Evolutionary conservation across 228 moss, liverwort and hornwort genomes (phyloP).

Genomic region (Sphagnum magellanicum): DNA sequence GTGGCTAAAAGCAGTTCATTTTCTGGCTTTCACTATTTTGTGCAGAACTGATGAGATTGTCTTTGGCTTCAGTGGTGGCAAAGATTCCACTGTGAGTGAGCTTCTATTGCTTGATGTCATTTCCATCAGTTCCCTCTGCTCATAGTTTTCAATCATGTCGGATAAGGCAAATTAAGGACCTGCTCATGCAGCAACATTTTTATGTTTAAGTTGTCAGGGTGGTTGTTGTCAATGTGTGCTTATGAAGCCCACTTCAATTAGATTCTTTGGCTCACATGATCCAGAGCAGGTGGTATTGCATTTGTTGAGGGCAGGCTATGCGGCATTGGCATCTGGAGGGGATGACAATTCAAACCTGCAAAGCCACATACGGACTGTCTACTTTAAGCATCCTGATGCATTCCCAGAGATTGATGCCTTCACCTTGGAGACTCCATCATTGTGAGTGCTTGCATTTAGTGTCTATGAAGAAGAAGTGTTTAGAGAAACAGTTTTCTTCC

Average conservation of each 20-base stretch:
- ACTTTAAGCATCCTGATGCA: slow-evolving; percentile 23
- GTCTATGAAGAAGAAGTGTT: not conserved
- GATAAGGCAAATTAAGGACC: no score
- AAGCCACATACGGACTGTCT: slow-evolving; percentile 22
- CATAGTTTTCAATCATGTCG: no score
- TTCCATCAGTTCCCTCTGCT: no score
- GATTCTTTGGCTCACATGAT: not conserved
- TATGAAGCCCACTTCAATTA: no score
- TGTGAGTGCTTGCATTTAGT: slow-evolving; percentile 12
- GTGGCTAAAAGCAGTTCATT: no score
- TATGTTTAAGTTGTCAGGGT: no score
- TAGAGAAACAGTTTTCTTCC: no score
- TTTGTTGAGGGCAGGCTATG: slow-evolving; percentile 22
- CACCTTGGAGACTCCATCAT: slow-evolving; percentile 24
- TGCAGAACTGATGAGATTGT: slow-evolving; percentile 28
- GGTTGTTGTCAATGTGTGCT: no score
- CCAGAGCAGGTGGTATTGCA: slow-evolving; percentile 19
- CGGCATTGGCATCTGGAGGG: slow-evolving; percentile 2
- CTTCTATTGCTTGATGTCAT: no score
- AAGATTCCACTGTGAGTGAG: slow-evolving; percentile 23
- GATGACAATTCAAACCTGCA: no score
- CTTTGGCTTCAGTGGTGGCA: slow-evolving; percentile 30
- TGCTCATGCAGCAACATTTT: not conserved
- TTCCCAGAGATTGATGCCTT: slow-evolving; percentile 28
- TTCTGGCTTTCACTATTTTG: not conserved